These are phyloP conservation scores for Gastrolobium bilobum DNA, from an alignment of 306 rosid genomes.

Conservation along the genomic window DNA sequence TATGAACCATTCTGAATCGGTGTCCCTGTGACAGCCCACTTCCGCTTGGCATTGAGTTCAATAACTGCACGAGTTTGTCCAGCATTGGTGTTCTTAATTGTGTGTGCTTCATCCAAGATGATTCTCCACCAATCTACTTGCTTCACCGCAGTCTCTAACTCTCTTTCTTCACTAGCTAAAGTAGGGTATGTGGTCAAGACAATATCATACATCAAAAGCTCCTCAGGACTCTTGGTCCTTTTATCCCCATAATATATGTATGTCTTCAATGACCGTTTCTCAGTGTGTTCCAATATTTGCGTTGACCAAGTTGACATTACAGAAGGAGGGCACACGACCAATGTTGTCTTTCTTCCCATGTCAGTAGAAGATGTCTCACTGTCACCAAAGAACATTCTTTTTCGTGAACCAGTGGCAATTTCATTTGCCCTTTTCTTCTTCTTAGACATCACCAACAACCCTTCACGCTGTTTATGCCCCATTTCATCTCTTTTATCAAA, in stretches of 20 bases:
- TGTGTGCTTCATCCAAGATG: slow-evolving; percentile 85
- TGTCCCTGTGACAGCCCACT: slow-evolving; percentile 92
- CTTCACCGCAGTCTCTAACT: slow-evolving; percentile 49
- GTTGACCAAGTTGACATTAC: slow-evolving; percentile 78
- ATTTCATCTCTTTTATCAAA: slow-evolving; percentile 53
- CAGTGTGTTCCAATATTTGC: slow-evolving; percentile 73
- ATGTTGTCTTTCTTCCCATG: slow-evolving; percentile 51
- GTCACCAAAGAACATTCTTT: not conserved
- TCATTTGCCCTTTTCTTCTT: not conserved
- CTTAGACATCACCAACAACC: not conserved
- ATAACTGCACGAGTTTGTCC: slow-evolving; percentile 63
- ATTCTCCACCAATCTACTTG: slow-evolving; percentile 77
- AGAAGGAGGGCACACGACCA: slow-evolving; percentile 88
- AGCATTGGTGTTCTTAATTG: slow-evolving; percentile 71
- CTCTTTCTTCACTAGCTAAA: slow-evolving; percentile 53
- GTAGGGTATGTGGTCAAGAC: slow-evolving; percentile 82
- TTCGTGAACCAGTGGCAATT: not conserved
- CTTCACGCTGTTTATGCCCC: not conserved
- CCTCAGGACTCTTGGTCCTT: slow-evolving; percentile 63
- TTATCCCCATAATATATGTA: slow-evolving; percentile 78
- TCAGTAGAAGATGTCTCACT: not conserved
- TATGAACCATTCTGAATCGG: slow-evolving; percentile 78
- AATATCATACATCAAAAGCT: slow-evolving; percentile 69
- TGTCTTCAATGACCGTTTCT: slow-evolving; percentile 62
- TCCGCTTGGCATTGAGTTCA: slow-evolving; percentile 61